These are phyloP conservation scores for Pythium sp. DNA, from an alignment of 352 stramenopile species.

Conservation along the genomic window DNA sequence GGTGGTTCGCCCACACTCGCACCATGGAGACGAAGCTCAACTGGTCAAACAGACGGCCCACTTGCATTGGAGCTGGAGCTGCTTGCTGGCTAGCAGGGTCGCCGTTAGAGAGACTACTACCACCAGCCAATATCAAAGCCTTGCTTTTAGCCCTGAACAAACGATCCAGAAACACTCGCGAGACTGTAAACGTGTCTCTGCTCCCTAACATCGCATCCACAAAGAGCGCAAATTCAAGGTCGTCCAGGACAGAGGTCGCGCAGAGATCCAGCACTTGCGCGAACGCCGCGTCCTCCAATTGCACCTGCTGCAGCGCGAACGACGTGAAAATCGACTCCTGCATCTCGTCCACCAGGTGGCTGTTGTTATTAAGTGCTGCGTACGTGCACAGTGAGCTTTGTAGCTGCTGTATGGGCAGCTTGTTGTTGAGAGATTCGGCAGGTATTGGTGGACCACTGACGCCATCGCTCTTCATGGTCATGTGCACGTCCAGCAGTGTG, in stretches of 20 bases:
- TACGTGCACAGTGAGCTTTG: slow-evolving; percentile 35
- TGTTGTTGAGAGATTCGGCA: not conserved
- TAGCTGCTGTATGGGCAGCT: slow-evolving; percentile 32
- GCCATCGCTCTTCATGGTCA: not conserved
- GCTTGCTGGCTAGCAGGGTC: not conserved
- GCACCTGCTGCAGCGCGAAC: slow-evolving; percentile 20
- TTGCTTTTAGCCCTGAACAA: slow-evolving; percentile 4
- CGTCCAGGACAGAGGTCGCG: slow-evolving; percentile 18
- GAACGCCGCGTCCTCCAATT: slow-evolving; percentile 17
- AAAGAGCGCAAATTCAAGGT: slow-evolving; percentile 26
- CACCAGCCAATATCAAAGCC: not conserved
- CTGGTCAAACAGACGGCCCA: slow-evolving; percentile 24
- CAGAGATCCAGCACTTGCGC: slow-evolving; percentile 31
- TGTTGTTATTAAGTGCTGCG: slow-evolving; percentile 18
- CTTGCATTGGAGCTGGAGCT: not conserved
- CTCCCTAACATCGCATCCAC: slow-evolving; percentile 12
- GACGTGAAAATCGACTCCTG: slow-evolving; percentile 22
- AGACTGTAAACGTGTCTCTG: not conserved
- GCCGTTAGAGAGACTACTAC: not conserved
- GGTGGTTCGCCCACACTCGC: slow-evolving; percentile 38
- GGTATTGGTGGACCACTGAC: not conserved
- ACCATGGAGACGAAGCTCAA: slow-evolving; percentile 24
- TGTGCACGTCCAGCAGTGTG: slow-evolving; percentile 28
- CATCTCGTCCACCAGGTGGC: slow-evolving; percentile 28
- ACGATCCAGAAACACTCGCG: not conserved